Evolutionary conservation across 2,329 filamentous ascomycete species (phyloP).

Genomic region (Ophiostoma australiae): DNA sequence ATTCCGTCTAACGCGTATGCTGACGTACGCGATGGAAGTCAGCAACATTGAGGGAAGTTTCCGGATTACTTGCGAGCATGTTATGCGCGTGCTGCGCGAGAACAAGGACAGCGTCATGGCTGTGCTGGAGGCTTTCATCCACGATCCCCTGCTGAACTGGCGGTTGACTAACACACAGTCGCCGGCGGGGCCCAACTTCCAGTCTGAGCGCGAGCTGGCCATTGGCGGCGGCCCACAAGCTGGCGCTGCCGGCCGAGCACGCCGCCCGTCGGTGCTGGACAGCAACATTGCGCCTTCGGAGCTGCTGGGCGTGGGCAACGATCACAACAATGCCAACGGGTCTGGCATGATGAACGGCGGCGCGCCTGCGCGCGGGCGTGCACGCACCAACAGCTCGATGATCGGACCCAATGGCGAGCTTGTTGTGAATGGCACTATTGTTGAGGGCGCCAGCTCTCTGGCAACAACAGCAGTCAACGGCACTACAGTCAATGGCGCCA

Average conservation of each 20-base stretch:
- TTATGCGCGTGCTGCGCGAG: slow-evolving; percentile 92
- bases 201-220: slow-evolving; percentile 53
- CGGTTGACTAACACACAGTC: slow-evolving; percentile 65
- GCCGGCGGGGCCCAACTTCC: slow-evolving; percentile 63
- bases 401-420: slow-evolving; percentile 33
- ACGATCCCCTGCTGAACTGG: slow-evolving; percentile 98
- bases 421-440: neutral
- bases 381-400: slow-evolving; percentile 56
- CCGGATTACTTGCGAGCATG: slow-evolving; percentile 94
- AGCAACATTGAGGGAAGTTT: slow-evolving; percentile 99
- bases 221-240: slow-evolving; percentile 42
- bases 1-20: slow-evolving; percentile 96
- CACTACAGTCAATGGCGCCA: neutral
- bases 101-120: slow-evolving; percentile 99
- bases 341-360: slow-evolving; percentile 41
- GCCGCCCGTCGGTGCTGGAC: slow-evolving; percentile 67
- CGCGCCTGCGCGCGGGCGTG: slow-evolving; percentile 45
- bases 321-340: neutral
- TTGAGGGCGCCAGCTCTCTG: slow-evolving; percentile 19
- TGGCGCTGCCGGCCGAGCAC: slow-evolving; percentile 44
- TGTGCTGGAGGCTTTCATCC: slow-evolving; percentile 97
- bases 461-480: slow-evolving; percentile 28
- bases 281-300: slow-evolving; percentile 55
- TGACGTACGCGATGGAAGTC: slow-evolving; percentile 99
- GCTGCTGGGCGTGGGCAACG: slow-evolving; percentile 42